Conservation (phyloP, 2,329 filamentous ascomycete genomes). For the Arthrocladium fulminans region DNA sequence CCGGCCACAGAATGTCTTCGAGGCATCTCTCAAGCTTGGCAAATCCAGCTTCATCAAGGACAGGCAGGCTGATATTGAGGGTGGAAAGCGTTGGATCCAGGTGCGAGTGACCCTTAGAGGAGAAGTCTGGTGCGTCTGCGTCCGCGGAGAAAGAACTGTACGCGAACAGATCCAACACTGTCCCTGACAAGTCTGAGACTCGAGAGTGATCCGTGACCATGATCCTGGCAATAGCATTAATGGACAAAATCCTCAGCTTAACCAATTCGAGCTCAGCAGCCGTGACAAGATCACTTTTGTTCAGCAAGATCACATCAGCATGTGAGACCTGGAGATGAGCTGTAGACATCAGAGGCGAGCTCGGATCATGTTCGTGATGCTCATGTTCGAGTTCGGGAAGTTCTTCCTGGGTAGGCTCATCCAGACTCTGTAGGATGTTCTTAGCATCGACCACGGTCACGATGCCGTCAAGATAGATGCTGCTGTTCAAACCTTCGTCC, state of each 20-base stretch:
- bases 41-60: slow-evolving; percentile 51
- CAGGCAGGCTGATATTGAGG: slow-evolving; percentile 58
- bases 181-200: slow-evolving; percentile 73
- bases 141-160: slow-evolving; percentile 69
- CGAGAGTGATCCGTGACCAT: slow-evolving; percentile 71
- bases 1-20: slow-evolving; percentile 65
- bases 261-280: slow-evolving; percentile 60
- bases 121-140: slow-evolving; percentile 50
- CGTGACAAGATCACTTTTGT: slow-evolving; percentile 81
- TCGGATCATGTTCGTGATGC: slow-evolving; percentile 29
- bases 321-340: slow-evolving; percentile 96
- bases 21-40: slow-evolving; percentile 69
- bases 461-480: slow-evolving; percentile 93
- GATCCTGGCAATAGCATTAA: slow-evolving; percentile 82
- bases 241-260: slow-evolving; percentile 62
- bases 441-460: slow-evolving; percentile 93
- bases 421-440: slow-evolving; percentile 74
- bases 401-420: slow-evolving; percentile 50
- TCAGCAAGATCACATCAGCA: slow-evolving; percentile 88
- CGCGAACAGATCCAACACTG: slow-evolving; percentile 81
- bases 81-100: slow-evolving; percentile 86
- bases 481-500: slow-evolving; percentile 87
- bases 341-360: slow-evolving; percentile 70
- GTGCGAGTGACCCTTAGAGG: slow-evolving; percentile 74
- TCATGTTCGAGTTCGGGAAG: slow-evolving; percentile 40